Base-by-base conservation (phyloP, 805 yeast genomes). In the Starmerella stellata region DNA sequence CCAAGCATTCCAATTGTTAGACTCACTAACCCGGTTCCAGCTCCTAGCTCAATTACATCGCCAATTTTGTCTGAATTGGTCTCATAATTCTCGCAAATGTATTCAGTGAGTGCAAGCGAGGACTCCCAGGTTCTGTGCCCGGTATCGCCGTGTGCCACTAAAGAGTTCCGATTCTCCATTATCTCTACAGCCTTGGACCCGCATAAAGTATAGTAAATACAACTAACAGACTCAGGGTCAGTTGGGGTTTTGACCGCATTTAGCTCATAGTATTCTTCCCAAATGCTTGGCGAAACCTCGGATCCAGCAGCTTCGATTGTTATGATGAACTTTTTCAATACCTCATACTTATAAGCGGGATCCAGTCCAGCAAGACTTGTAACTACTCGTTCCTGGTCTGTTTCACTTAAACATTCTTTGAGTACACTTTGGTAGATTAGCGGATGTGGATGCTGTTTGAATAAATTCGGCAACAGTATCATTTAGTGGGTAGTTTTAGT, bases 71-170 rank as follows among this genome's bases (percentile, higher is more conserved):
- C n/a, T n/a, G 32, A 17, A 29, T 29, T 13, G 19, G 14, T 13
- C 15, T 32, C 15, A 9, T 20, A 7, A 18, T 31, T 8, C 5
- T 3, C 13, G 36, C 45, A 42, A 3, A 45, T 23, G 20, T 17
- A 40, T 20, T 45, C 48, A 16, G 43, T 30, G 11, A 45, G 18
- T 2, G 41, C 48, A 8, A 45, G 36, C 15, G 47, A 44, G 4
- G 48, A 43, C 30, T 45, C 48, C 48, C 48, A 45, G 2, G 48
- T 45, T 5, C 48, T 40, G 31, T 39, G 48, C 13, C 48, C 48
- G 4, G 48, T 45, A 7, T 37, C 39, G 15, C 48, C 48, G n/a
- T 21, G 29, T 7, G 23, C 36, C 9, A 45, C 43, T 15, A 45
- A 27, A 18, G 41, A 38, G 29, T 30, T 29, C 18, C 47, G 38